Percentiles rank a stretch among this genome's conserved stretches.
Conservation (phyloP, 2,329 filamentous ascomycete species). For the Herpotrichia juniperi region DNA sequence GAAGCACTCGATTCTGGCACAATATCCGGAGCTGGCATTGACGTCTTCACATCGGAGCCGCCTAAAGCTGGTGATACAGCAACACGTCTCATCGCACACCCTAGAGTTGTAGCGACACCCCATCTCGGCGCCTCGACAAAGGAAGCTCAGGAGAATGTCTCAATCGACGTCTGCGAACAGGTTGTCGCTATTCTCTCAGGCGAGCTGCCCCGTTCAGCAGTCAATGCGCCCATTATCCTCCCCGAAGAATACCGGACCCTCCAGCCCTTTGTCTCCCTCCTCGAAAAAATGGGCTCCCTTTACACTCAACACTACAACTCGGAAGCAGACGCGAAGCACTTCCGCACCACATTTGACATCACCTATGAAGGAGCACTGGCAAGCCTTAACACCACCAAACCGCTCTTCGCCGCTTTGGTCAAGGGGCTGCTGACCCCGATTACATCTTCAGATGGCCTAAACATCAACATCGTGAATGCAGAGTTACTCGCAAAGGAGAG, state of each 20-base stretch:
- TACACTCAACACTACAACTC: constrained; percentile 77
- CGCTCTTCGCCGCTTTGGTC: constrained; percentile 77
- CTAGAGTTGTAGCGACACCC: constrained; percentile 76
- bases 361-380: constrained; percentile 79
- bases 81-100: constrained; percentile 68
- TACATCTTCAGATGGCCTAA: constrained; percentile 67
- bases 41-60: constrained; percentile 81
- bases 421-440: constrained; percentile 77
- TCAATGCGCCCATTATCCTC: constrained; percentile 81
- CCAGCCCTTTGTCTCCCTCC: constrained; percentile 75
- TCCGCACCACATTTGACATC: constrained; percentile 74
- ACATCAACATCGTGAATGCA: constrained; percentile 85
- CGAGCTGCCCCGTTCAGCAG: constrained; percentile 74
- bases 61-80: constrained; percentile 65
- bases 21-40: constrained; percentile 78
- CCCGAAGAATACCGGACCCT: constrained; percentile 80
- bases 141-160: constrained; percentile 85
- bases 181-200: constrained; percentile 75
- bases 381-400: constrained; percentile 74
- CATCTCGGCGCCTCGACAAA: constrained; percentile 81
- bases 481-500: constrained; percentile 76
- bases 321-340: constrained; percentile 41
- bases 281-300: constrained; percentile 79
- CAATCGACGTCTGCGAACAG: constrained; percentile 81
- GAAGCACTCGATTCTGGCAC: constrained; percentile 72